Evolutionary conservation across 2,329 filamentous ascomycete genomes (phyloP).

Genomic region (Xylariaceae sp.): DNA sequence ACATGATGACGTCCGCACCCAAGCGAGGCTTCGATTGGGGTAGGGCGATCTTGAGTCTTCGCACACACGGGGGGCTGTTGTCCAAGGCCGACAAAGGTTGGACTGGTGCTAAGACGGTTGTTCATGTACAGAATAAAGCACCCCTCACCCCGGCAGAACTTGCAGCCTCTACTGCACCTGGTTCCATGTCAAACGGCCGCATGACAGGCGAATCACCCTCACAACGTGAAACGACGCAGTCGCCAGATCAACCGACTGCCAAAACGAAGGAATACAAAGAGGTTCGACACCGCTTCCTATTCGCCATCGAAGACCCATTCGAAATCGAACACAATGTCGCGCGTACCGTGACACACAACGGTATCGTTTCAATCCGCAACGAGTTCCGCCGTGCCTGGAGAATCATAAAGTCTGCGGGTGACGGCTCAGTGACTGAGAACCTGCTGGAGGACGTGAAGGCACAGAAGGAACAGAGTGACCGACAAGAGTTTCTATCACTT

Average conservation of each 20-base stretch:
- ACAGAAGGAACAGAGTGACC: conserved; percentile 33
- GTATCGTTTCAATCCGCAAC: conserved; percentile 74
- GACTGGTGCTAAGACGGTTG: conserved; percentile 72
- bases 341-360: conserved; percentile 75
- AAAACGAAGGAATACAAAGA: conserved; percentile 53
- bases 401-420: conserved; percentile 56
- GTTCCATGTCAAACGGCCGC: conserved; percentile 21
- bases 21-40: conserved; percentile 72
- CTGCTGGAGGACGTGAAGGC: conserved; percentile 48
- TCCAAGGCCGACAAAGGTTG: conserved; percentile 76
- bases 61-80: conserved; percentile 63
- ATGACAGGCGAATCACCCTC: conserved; percentile 10
- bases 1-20: conserved; percentile 45
- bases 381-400: conserved; percentile 78
- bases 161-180: conserved; percentile 11
- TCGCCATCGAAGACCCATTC: conserved; percentile 90
- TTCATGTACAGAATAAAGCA: conserved; percentile 44
- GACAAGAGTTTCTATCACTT: conserved; percentile 34
- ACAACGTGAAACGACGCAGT: conserved; percentile 3
- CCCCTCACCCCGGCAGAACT: conserved; percentile 23
- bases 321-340: conserved; percentile 85
- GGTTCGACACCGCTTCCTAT: conserved; percentile 72
- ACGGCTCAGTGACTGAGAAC: conserved; percentile 37
- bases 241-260: conserved; percentile 13
- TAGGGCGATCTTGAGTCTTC: conserved; percentile 70